phyloP scores from a whole-genome alignment of 2,329 filamentous ascomycete species.

The Pseudocercospora crystallina region DNA sequence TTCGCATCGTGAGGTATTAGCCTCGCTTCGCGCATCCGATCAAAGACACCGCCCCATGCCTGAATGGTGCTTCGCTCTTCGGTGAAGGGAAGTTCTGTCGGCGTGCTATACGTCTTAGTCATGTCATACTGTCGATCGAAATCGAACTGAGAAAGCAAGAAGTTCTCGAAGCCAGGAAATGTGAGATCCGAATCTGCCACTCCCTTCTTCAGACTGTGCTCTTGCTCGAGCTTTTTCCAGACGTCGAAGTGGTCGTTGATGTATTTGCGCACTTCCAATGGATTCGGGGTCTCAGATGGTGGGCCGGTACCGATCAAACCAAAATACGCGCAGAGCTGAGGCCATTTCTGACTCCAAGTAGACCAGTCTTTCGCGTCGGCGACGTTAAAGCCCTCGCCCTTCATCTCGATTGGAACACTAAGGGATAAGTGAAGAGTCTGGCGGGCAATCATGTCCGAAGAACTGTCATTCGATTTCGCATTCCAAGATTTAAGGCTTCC shows the following conservation, averaged over 20 bases:
- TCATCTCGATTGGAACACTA: constrained; percentile 8
- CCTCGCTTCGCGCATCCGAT: constrained; percentile 44
- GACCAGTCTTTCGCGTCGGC: constrained; percentile 24
- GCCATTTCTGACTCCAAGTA: constrained; percentile 27
- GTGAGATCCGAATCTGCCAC: constrained; percentile 40
- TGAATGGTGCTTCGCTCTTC: constrained; percentile 42
- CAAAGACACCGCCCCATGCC: constrained; percentile 46
- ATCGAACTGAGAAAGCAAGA: constrained; percentile 45
- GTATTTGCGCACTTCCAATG: constrained; percentile 37
- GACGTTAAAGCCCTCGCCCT: constrained; percentile 28
- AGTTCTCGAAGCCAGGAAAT: constrained; percentile 44
- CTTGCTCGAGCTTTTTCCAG: constrained; percentile 36
- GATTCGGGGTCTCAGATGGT: constrained; percentile 20
- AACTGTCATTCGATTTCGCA: constrained; percentile 37
- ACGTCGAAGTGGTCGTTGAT: constrained; percentile 36
- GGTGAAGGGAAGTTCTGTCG: constrained; percentile 35
- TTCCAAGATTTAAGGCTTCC: constrained; percentile 35
- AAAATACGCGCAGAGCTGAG: constrained; percentile 25
- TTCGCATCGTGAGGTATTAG: constrained; percentile 38
- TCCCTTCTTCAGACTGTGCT: constrained; percentile 40
- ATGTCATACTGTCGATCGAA: constrained; percentile 50
- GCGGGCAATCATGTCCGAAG: constrained; percentile 36
- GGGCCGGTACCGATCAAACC: constrained; percentile 25
- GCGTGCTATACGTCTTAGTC: constrained; percentile 42
- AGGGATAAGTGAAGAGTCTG: constrained; percentile 26